Evolutionary conservation across 2,329 filamentous ascomycete species (phyloP).

Genomic region (Fusarium sp.): DNA sequence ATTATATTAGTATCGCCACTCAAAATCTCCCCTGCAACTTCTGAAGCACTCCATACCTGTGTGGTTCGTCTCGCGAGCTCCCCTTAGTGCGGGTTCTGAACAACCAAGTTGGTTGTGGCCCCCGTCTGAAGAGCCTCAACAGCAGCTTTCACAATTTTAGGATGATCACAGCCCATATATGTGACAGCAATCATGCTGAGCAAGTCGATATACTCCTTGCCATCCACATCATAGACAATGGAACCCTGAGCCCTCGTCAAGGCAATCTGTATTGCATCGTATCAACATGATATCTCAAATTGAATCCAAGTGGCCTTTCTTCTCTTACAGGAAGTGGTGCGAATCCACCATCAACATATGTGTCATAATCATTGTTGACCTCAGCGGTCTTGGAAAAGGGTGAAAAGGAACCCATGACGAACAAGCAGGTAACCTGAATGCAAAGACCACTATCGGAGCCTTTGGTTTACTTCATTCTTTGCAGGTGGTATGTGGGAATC

Average conservation of each 20-base stretch:
- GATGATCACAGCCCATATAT: background rate
- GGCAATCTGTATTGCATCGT: background rate
- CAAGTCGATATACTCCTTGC: background rate
- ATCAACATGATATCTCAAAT: background rate
- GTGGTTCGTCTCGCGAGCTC: background rate
- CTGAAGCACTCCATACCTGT: background rate
- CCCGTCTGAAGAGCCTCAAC: background rate
- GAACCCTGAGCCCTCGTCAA: background rate
- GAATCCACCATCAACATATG: background rate
- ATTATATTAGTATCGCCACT: too few species aligned
- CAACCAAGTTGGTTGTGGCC: background rate
- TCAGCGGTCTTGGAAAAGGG: background rate
- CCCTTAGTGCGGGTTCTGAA: background rate
- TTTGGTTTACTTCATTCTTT: too few species aligned
- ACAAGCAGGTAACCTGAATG: background rate
- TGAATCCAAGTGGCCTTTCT: background rate
- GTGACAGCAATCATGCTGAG: background rate
- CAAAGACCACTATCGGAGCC: background rate
- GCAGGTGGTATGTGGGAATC: too few species aligned
- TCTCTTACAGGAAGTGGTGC: background rate
- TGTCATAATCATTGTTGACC: background rate
- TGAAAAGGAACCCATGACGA: background rate
- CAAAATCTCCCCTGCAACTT: too few species aligned
- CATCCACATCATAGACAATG: background rate
- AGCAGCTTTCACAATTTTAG: background rate